A percentile compares a stretch with the other conserved stretches of the same genome.
These are phyloP conservation scores for Cryphonectria naterciae DNA, from an alignment of 2,329 filamentous ascomycete species.

Conservation along the genomic window DNA sequence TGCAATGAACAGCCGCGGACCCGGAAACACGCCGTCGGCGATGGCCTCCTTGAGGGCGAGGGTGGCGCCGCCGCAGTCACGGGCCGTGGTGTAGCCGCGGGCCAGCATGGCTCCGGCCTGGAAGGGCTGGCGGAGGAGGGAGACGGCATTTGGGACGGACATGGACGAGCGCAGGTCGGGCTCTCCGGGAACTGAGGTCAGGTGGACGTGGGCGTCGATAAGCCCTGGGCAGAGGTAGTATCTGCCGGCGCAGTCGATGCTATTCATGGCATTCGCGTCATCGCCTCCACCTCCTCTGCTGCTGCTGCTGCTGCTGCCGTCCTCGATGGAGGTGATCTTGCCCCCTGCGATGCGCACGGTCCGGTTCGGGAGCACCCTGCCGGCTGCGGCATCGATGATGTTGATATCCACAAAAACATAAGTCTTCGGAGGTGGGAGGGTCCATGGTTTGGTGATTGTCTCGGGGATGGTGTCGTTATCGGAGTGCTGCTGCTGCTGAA, in stretches of 20 bases:
- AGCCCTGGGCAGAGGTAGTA: conserved; percentile 53
- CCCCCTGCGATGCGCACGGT: conserved; percentile 43
- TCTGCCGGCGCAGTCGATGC: conserved; percentile 45
- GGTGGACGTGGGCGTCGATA: conserved; percentile 56
- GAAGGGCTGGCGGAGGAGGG: conserved; percentile 51
- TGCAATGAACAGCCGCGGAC: conserved; percentile 59
- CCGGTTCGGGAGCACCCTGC: conserved; percentile 36
- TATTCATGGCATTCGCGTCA: conserved; percentile 21
- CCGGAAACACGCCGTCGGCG: conserved; percentile 57
- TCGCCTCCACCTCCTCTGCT: neutral
- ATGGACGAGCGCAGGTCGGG: conserved; percentile 42
- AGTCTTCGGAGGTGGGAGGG: conserved; percentile 36
- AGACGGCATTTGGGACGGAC: conserved; percentile 41
- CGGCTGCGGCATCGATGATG: conserved; percentile 45
- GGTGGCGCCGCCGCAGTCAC: conserved; percentile 62
- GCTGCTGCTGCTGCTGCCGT: neutral
- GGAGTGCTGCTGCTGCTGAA: neutral
- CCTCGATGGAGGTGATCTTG: conserved; percentile 37
- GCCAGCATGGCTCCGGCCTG: conserved; percentile 54
- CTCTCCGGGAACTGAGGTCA: conserved; percentile 49
- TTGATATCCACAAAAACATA: conserved; percentile 49
- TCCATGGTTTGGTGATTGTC: conserved; percentile 41
- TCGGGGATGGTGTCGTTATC: conserved; percentile 11
- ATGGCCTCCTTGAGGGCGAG: conserved; percentile 60
- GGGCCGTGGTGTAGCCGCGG: conserved; percentile 61